These are phyloP conservation scores for Pleomassaria siparia DNA, from an alignment of 2,329 filamentous ascomycete genomes.

Conservation along the genomic window DNA sequence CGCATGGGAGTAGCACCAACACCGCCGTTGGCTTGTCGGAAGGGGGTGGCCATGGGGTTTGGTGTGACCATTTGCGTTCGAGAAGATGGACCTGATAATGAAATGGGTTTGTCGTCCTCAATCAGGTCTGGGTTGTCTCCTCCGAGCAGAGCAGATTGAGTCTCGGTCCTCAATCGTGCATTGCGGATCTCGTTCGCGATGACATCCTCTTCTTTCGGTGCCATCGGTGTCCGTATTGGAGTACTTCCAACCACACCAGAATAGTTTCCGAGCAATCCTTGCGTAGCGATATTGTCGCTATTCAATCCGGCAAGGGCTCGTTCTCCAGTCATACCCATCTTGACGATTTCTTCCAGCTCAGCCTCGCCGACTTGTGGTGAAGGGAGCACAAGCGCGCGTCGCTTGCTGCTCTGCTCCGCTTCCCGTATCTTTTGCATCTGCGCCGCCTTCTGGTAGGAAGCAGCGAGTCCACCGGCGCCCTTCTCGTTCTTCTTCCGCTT, in stretches of 20 bases:
- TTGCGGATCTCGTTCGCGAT: conserved; percentile 97
- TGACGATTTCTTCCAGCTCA: conserved; percentile 96
- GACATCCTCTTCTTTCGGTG: conserved; percentile 88
- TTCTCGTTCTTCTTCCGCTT: conserved; percentile 92
- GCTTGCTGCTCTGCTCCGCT: conserved; percentile 94
- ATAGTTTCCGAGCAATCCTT: conserved; percentile 86
- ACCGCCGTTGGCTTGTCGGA: conserved; percentile 63
- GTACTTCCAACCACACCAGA: conserved; percentile 76
- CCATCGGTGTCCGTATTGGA: conserved; percentile 88
- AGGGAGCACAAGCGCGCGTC: conserved; percentile 78
- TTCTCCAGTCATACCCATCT: conserved; percentile 95
- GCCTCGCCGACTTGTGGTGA: conserved; percentile 88
- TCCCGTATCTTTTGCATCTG: conserved; percentile 94
- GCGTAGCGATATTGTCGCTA: conserved; percentile 81
- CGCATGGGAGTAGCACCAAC: conserved; percentile 66
- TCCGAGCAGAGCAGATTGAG: conserved; percentile 87
- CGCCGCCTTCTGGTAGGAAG: conserved; percentile 88
- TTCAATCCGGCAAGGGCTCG: conserved; percentile 76
- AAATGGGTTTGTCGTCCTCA: conserved; percentile 79
- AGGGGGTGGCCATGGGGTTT: conserved; percentile 90
- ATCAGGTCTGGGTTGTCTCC: conserved; percentile 91
- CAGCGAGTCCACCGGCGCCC: conserved; percentile 69
- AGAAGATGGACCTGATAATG: conserved; percentile 82
- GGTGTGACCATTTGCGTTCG: conserved; percentile 84
- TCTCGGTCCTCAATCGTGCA: conserved; percentile 87